Evolutionary conservation across 768 basidiomycete genomes (phyloP).

Genomic region (Leccinum sublutescens): DNA sequence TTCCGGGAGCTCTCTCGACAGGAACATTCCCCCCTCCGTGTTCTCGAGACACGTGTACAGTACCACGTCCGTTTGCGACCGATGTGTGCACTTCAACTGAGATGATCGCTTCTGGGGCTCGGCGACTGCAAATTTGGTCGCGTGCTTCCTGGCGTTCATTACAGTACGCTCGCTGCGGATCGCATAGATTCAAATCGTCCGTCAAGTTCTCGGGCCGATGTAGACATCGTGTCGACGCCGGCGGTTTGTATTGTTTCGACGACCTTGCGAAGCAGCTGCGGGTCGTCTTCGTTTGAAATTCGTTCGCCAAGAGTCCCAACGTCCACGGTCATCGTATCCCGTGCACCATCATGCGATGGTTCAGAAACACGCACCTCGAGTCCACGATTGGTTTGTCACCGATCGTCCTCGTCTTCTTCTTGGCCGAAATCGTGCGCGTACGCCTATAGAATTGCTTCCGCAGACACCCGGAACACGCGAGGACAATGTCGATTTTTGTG

Average conservation of each 20-base stretch:
- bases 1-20: neutral
- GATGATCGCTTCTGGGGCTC: constrained; percentile 1
- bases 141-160: neutral
- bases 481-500: neutral
- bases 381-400: neutral
- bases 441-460: neutral
- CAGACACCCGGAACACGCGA: neutral
- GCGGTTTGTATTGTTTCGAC: neutral
- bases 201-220: neutral
- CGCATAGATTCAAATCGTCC: neutral
- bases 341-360: neutral
- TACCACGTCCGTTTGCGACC: neutral
- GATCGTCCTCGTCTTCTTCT: neutral
- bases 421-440: neutral
- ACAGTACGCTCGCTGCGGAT: neutral
- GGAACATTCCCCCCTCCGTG: no score
- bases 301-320: neutral
- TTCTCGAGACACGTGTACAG: neutral
- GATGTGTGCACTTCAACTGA: neutral
- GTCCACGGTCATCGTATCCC: neutral
- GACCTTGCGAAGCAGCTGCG: neutral
- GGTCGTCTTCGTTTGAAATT: neutral
- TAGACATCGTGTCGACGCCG: neutral
- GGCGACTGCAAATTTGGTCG: neutral
- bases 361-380: neutral